Evolutionary conservation across 2,329 filamentous ascomycete genomes (phyloP).

Genomic region (Calonectria pseudoreteaudii): DNA sequence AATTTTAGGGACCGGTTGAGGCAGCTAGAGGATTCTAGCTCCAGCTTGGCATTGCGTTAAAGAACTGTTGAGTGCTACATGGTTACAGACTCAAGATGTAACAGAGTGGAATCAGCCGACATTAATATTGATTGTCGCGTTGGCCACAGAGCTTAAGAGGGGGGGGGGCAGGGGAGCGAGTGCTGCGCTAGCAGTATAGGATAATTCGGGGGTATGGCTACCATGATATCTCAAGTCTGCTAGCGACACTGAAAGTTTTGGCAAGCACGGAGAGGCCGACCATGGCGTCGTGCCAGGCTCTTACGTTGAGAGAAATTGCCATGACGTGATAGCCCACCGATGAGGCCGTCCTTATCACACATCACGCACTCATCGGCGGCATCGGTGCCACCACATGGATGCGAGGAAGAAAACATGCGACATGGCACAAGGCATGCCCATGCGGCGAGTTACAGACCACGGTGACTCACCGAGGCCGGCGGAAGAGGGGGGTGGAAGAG

Average conservation of each 20-base stretch:
- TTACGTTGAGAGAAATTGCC: neutral
- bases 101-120: neutral
- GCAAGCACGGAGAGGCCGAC: neutral
- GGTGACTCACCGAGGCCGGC: neutral
- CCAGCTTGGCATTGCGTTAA: neutral
- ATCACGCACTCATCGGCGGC: neutral
- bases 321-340: conserved; percentile 1
- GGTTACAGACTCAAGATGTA: neutral
- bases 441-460: neutral
- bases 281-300: neutral
- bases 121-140: neutral
- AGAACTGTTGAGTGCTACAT: neutral
- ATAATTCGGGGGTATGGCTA: neutral
- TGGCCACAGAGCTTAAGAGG: neutral
- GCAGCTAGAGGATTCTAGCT: neutral
- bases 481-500: neutral
- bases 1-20: neutral
- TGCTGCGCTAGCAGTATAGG: neutral
- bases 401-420: neutral
- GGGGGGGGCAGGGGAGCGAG: neutral
- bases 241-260: neutral
- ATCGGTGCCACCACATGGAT: neutral
- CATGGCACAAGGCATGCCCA: neutral
- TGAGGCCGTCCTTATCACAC: neutral
- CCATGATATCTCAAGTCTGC: neutral